Evolutionary conservation across 352 stramenopile species (phyloP).

Genomic region (Pythium apleroticum): DNA sequence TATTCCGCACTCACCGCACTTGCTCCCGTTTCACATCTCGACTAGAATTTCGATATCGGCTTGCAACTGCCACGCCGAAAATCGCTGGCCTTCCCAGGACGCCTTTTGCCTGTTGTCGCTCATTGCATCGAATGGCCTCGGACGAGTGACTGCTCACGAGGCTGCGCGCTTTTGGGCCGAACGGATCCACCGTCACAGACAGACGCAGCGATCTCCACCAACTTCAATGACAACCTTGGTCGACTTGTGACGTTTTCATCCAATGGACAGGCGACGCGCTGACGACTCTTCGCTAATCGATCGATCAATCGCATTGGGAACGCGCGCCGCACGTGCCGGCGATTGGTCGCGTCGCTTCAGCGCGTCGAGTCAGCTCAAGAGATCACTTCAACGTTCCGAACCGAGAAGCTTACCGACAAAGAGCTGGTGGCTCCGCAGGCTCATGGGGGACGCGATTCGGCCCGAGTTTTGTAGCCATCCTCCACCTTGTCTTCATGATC

Average conservation of each 20-base stretch:
- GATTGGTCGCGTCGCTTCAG: not conserved
- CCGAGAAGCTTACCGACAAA: not conserved
- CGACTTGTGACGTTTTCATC: not conserved
- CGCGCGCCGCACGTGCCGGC: not conserved
- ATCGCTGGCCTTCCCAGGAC: no score
- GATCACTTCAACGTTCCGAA: not conserved
- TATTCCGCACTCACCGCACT: not conserved
- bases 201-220: not conserved
- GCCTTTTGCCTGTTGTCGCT: no score
- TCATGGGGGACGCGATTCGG: no score
- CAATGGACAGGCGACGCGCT: not conserved
- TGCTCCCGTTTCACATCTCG: not conserved
- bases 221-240: not conserved
- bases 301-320: not conserved
- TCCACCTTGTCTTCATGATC: no score
- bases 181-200: not conserved
- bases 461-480: no score
- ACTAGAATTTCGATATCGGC: no score
- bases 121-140: no score
- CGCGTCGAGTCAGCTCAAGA: not conserved
- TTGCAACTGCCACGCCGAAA: no score
- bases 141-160: not conserved
- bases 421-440: no score
- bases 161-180: not conserved
- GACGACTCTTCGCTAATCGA: no score